A percentile compares a stretch with the other conserved stretches of the same genome.
Conservation (phyloP, 257 asterid species). For the Osmanthus fragrans region DNA sequence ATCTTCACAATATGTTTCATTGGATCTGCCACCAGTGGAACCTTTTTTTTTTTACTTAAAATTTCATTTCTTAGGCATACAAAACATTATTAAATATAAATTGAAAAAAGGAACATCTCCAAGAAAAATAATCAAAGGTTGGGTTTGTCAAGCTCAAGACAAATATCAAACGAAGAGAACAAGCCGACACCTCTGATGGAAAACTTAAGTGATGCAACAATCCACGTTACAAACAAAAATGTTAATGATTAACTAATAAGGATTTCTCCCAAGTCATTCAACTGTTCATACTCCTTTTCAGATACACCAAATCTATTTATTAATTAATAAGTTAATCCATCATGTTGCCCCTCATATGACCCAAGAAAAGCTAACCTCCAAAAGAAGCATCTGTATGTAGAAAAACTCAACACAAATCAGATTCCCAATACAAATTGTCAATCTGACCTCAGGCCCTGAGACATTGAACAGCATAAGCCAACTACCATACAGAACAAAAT, state of each 20-base stretch:
- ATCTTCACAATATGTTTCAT: constrained; percentile 85
- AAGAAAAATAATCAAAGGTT: neutral
- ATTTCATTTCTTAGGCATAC: neutral
- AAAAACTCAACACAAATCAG: too few species aligned
- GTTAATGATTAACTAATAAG: neutral
- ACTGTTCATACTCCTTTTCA: neutral
- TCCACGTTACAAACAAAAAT: neutral
- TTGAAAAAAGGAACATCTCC: neutral
- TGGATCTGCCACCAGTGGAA: constrained; percentile 28
- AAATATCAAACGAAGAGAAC: neutral
- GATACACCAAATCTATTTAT: too few species aligned
- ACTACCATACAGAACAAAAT: neutral
- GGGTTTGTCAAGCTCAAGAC: neutral
- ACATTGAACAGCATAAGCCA: neutral
- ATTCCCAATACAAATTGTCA: neutral
- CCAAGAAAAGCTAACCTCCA: neutral
- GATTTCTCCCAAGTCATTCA: neutral
- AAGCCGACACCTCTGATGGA: neutral
- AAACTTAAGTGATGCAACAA: neutral
- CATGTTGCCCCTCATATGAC: neutral
- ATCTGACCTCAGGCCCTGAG: neutral
- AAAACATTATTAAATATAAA: neutral
- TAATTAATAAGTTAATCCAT: neutral
- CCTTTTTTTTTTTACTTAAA: constrained; percentile 20
- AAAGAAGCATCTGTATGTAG: neutral